Base-by-base conservation (phyloP, 2,329 filamentous ascomycete genomes). In the Penicillium glabrum region DNA sequence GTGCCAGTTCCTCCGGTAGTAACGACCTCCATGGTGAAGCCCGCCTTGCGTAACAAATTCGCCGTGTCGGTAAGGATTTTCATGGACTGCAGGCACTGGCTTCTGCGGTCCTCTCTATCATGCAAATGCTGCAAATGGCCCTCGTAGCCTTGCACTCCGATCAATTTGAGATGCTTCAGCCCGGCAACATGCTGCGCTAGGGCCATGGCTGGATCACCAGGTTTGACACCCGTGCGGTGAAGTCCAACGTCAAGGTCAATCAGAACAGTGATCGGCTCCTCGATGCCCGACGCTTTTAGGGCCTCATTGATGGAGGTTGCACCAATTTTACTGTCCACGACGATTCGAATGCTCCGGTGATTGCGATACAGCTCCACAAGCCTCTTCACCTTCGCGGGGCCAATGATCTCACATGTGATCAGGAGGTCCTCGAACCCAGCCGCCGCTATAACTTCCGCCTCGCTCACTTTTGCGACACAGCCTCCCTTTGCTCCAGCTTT, bases 111-210 rank as follows among this genome's bases (percentile, higher is more conserved):
- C 8, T 76, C 76, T 1, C 62, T 58, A 33, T 73, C 71, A 60
- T 82, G 80, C 13, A 83, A 60, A 68, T 83, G 81, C 69, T 83
- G 81, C 41, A 82, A 59, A 67, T 83, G 81, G 1, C 81, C 81
- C 62, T 83, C 81, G 56, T 83, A 83, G 0, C 81, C 81, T 60
- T 82, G 80, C 1, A 82, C 74, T 1, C 81, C 81, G 41, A 82
- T 77, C 57, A 83, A 59, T 9, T 70, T 69, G 46, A 83, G 61
- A 56, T 78, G 69, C 54, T 68, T 65, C 29, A 78, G 60, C 6
- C 59, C 61, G 0, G 54, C 67, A 14, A 83, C 65, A 46, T 77
- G 73, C 33, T 58, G 57, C 14, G 79, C 79, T 14, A 83, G 72
- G 2, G 65, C 58, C 35, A 68, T 47, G 4, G 77, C 79, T 1